A percentile compares a stretch with the other conserved stretches of the same genome.
phyloP scores from a whole-genome alignment of 306 rosid genomes.

The Prunus armeniaca region DNA sequence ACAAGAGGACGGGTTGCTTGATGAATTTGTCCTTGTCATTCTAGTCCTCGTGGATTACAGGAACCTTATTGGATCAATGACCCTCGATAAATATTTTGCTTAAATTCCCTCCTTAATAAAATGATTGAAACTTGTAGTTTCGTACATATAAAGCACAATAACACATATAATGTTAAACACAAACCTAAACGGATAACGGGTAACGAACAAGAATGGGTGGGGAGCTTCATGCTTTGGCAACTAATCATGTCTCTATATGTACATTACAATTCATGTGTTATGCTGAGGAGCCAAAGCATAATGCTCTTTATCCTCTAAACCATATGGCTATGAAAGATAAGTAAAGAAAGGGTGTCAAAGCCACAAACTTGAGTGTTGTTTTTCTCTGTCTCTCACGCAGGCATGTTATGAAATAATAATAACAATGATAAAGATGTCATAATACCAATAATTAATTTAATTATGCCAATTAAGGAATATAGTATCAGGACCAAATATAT shows the following conservation, averaged over 20 bases:
- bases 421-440: constrained; percentile 41
- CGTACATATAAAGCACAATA: no score
- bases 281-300: neutral
- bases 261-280: neutral
- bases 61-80: no score
- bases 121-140: no score
- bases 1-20: no score
- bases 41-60: no score
- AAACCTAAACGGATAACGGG: no score
- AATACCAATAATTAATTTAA: constrained; percentile 22
- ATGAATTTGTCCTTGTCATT: no score
- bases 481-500: neutral
- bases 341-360: neutral
- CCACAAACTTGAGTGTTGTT: constrained; percentile 24
- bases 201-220: no score
- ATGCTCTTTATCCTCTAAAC: neutral
- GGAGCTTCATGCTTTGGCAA: neutral
- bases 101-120: no score
- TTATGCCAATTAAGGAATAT: constrained; percentile 12
- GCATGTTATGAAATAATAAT: constrained; percentile 63
- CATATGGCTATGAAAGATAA: neutral
- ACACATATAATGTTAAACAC: no score
- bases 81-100: no score
- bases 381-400: constrained; percentile 46
- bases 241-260: neutral